Conservation (phyloP, 805 yeast genomes). For the Pichia heedii region DNA sequence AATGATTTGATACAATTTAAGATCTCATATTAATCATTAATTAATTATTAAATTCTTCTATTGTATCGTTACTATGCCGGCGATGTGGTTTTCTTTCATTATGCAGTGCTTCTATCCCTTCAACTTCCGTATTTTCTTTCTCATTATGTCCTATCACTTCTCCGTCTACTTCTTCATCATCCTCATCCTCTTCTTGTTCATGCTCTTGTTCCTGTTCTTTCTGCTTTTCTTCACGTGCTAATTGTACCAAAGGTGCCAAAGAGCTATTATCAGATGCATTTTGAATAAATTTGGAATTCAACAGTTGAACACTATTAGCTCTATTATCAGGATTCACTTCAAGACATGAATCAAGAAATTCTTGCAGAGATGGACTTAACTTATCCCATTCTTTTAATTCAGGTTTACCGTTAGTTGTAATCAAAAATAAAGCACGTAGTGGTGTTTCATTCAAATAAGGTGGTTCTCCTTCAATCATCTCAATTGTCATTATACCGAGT, state of each 20-base stretch:
- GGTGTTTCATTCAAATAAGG: constrained; percentile 79
- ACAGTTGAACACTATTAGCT: constrained; percentile 66
- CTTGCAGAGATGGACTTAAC: constrained; percentile 53
- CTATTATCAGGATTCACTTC: constrained; percentile 78
- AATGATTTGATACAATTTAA: too few relatives aligned
- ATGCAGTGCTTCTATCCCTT: constrained; percentile 11
- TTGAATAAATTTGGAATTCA: constrained; percentile 54
- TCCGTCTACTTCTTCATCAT: constrained; percentile 16
- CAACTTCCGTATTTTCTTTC: constrained; percentile 14
- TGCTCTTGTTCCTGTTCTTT: constrained; percentile 19
- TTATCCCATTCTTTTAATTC: constrained; percentile 66
- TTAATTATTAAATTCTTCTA: too few relatives aligned
- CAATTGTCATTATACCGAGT: constrained; percentile 77
- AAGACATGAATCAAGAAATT: constrained; percentile 68
- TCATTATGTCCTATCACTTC: constrained; percentile 7
- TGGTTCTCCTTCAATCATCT: constrained; percentile 82
- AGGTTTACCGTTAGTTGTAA: constrained; percentile 78
- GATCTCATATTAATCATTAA: too few relatives aligned
- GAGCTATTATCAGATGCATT: constrained; percentile 54
- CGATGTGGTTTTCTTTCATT: neutral
- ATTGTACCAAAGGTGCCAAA: constrained; percentile 64
- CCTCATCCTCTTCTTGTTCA: constrained; percentile 9
- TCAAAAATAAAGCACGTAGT: constrained; percentile 62
- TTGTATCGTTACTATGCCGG: neutral
- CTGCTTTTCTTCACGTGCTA: constrained; percentile 59